phyloP scores from a whole-genome alignment of 2,329 filamentous ascomycete genomes.

The Venturia effusa region DNA sequence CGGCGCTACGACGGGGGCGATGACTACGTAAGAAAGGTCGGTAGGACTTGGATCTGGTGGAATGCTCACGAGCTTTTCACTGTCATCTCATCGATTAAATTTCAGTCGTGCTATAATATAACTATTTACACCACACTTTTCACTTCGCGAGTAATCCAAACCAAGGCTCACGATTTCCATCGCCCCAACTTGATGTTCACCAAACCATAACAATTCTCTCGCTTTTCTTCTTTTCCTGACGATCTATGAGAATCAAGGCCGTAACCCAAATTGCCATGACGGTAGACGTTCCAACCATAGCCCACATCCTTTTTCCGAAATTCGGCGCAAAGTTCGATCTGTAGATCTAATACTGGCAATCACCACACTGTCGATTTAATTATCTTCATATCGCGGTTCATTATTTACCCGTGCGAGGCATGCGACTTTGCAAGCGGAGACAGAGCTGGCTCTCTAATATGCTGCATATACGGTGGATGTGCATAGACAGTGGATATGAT shows the following conservation, averaged over 20 bases:
- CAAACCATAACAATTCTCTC: not conserved
- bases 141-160: too few species aligned
- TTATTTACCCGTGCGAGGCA: conserved; percentile 72
- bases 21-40: too few species aligned
- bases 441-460: conserved; percentile 59
- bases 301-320: conserved; percentile 62
- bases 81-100: not conserved
- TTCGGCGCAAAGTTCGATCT: conserved; percentile 54
- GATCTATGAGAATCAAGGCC: conserved; percentile 38
- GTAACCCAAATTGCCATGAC: conserved; percentile 50
- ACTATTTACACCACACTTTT: not conserved
- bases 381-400: conserved; percentile 48
- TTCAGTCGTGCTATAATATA: not conserved
- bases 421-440: conserved; percentile 63
- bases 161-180: not conserved
- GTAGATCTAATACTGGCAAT: conserved; percentile 71
- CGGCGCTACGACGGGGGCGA: too few species aligned
- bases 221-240: conserved; percentile 26
- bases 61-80: not conserved
- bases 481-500: conserved; percentile 47
- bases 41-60: not conserved
- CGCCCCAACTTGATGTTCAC: not conserved
- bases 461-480: conserved; percentile 50
- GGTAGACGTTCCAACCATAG: conserved; percentile 56
- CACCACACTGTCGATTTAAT: conserved; percentile 53